Evolutionary conservation across 1,284 basidiomycete genomes (phyloP), one percentile per base, ranked within the genome.

Genomic region (Fomitopsis palustris): DNA sequence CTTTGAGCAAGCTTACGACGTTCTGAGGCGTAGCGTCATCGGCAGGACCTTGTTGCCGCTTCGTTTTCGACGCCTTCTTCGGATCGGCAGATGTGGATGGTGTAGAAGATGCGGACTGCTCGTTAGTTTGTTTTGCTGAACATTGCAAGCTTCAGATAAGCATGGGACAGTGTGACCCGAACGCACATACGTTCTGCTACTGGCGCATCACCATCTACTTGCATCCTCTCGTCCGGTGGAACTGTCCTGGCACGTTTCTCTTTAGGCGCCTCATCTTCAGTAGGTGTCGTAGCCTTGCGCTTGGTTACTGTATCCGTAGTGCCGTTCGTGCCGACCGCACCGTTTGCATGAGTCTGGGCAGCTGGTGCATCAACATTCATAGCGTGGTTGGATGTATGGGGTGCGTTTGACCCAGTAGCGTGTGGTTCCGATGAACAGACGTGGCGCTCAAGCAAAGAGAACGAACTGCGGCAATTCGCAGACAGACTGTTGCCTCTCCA

Each of bases 371-470:
- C 49, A 12, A 38, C 17, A 53, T 45, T 37, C 39, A 27, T 23
- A 23, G 47, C 14, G 6, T 17, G 35, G 17, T 8, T 23, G 17
- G 14, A 45, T 12, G 4, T 53, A 21, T 42, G 51, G 6, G 49
- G 12, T 16, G 4, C 27, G 0, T 31, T 45, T 10, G 29, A 3
- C 33, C 7, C 55, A 35, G 12, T 56, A 3, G 21, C 39, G 25
- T 47, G 23, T 57, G 77, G 67, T 60, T 85, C 80, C 33, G 77
- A 57, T 17, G 85, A 83, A 69, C 89, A 92, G 19, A 81, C 76
- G 65, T 92, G 90, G 9, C 73, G 80, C 59, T 89, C 85, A 19
- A 92, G 77, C n/a, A 92, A 74, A 19, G 86, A 85, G 74, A 92
- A 92, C 8, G 77, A 69, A 37, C 79, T 77, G 65, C 83, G 84